Percentiles rank a stretch among this genome's conserved stretches.
phyloP scores from a whole-genome alignment of 2,329 filamentous ascomycete species.

The Phaeophleospora eucalypticola region DNA sequence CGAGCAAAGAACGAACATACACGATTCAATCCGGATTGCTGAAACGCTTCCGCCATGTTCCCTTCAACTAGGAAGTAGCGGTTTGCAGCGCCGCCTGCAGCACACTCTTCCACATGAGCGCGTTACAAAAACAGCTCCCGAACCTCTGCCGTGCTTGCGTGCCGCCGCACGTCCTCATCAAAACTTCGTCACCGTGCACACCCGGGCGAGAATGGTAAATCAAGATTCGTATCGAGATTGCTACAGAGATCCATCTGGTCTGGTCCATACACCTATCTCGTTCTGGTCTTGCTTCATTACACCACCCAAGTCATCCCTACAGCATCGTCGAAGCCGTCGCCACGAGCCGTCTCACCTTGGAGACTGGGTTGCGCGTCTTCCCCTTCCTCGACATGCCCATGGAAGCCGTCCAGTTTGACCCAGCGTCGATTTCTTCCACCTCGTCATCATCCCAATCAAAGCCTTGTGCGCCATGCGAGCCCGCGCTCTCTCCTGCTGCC shows the following conservation, averaged over 20 bases:
- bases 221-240: too few relatives aligned
- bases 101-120: too few relatives aligned
- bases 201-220: too few relatives aligned
- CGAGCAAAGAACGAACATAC: neutral
- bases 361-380: conserved; percentile 15
- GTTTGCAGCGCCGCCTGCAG: too few relatives aligned
- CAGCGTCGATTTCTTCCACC: conserved; percentile 22
- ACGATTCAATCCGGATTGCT: neutral
- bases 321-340: conserved; percentile 24
- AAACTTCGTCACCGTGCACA: too few relatives aligned
- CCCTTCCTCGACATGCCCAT: conserved; percentile 8
- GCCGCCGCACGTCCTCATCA: neutral
- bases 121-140: neutral
- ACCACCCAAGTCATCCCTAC: too few relatives aligned
- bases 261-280: too few relatives aligned
- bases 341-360: conserved; percentile 22
- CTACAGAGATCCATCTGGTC: too few relatives aligned
- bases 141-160: neutral
- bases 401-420: conserved; percentile 20
- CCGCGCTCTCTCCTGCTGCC: neutral
- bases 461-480: conserved; percentile 3
- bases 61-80: neutral
- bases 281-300: too few relatives aligned
- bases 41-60: neutral
- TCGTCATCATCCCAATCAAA: conserved; percentile 20